Percentiles rank a stretch among this genome's conserved stretches.
Conservation (phyloP, 306 rosid genomes). For the Ammopiptanthus mongolicus region DNA sequence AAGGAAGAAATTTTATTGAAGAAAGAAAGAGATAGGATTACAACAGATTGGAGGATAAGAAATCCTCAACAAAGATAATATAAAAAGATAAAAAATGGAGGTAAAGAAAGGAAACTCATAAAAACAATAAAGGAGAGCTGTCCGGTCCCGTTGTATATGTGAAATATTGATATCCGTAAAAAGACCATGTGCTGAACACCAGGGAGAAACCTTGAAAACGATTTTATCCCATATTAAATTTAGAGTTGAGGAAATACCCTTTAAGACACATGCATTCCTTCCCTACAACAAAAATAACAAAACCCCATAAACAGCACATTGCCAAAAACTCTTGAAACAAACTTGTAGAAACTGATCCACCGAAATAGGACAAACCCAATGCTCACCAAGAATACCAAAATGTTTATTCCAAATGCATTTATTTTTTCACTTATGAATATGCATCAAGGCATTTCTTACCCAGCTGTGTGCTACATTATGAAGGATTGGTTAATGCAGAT, state of each 20-base stretch:
- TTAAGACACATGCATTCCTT: neutral
- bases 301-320: neutral
- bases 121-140: neutral
- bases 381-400: neutral
- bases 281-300: neutral
- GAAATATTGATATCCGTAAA: neutral
- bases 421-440: constrained; percentile 7
- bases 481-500: constrained; percentile 48
- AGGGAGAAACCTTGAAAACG: neutral
- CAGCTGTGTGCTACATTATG: constrained; percentile 23
- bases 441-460: constrained; percentile 8
- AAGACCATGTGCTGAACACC: neutral
- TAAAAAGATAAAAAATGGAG: too few species aligned
- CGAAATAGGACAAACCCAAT: neutral
- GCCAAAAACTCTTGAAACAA: neutral
- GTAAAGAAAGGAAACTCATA: neutral
- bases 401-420: neutral
- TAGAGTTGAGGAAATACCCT: neutral
- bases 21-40: neutral
- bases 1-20: too few species aligned
- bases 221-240: too few species aligned
- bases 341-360: neutral
- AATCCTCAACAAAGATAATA: neutral
- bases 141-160: neutral
- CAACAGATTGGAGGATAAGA: neutral